Percentiles rank a stretch among this genome's conserved stretches.
phyloP scores from a whole-genome alignment of 768 basidiomycete genomes.

The Suillus subluteus region DNA sequence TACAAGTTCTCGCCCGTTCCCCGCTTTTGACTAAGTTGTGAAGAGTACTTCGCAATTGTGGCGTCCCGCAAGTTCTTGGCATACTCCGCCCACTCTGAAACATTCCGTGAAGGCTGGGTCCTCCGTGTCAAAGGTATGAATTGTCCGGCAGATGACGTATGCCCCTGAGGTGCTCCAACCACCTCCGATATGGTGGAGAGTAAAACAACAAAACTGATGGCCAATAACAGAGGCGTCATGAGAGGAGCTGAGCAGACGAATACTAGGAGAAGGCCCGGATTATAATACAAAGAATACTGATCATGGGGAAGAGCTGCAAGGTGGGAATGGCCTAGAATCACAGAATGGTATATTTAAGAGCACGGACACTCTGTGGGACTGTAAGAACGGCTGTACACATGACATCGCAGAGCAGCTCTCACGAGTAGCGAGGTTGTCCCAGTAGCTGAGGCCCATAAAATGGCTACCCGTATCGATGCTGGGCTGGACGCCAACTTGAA shows the following conservation, averaged over 20 bases:
- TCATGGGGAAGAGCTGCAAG: constrained; percentile 14
- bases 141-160: constrained; percentile 21
- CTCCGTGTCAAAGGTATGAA: constrained; percentile 25
- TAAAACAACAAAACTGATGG: constrained; percentile 19
- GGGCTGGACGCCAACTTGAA: too few relatives aligned
- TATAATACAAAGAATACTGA: constrained; percentile 13
- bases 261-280: constrained; percentile 8
- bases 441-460: background rate
- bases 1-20: constrained; percentile 54
- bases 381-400: background rate
- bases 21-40: constrained; percentile 37
- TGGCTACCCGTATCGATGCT: too few relatives aligned
- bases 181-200: constrained; percentile 16
- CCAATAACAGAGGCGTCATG: constrained; percentile 15
- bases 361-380: constrained; percentile 12
- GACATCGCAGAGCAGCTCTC: background rate
- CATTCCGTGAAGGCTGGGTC: constrained; percentile 18
- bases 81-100: constrained; percentile 33
- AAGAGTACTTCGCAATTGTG: constrained; percentile 53
- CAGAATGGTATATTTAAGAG: constrained; percentile 15
- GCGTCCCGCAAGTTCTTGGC: constrained; percentile 49
- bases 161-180: constrained; percentile 17
- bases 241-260: constrained; percentile 14
- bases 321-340: constrained; percentile 16
- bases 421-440: background rate